Evolutionary conservation across 1,284 basidiomycete species (phyloP).

Genomic region (Hortiboletus rubellus): DNA sequence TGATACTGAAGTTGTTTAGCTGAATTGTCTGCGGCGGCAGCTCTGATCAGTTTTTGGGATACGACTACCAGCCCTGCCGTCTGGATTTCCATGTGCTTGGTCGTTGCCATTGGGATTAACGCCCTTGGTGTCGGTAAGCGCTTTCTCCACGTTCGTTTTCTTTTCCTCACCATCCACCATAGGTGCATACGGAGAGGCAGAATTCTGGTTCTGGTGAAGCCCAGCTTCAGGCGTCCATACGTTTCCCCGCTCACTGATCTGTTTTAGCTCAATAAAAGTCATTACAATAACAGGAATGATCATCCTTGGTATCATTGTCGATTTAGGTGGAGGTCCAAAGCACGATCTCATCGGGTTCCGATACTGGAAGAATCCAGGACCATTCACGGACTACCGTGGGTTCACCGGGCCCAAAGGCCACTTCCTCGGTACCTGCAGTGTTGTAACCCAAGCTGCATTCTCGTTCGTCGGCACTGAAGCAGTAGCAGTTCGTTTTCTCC

Average conservation of each 20-base stretch:
- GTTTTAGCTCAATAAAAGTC: constrained; percentile 43
- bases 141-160: neutral
- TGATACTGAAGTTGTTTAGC: constrained; percentile 33
- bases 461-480: constrained; percentile 62
- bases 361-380: constrained; percentile 50
- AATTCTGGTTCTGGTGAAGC: constrained; percentile 48
- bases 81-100: constrained; percentile 64
- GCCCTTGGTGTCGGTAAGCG: constrained; percentile 47
- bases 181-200: constrained; percentile 53
- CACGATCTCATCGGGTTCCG: constrained; percentile 43
- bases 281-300: constrained; percentile 44
- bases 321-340: constrained; percentile 44
- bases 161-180: neutral
- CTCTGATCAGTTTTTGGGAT: constrained; percentile 63
- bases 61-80: constrained; percentile 53
- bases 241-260: neutral
- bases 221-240: neutral
- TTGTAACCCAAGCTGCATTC: constrained; percentile 44
- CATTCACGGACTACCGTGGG: constrained; percentile 34
- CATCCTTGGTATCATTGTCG: constrained; percentile 44
- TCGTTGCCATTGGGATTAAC: constrained; percentile 65
- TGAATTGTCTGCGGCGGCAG: constrained; percentile 63
- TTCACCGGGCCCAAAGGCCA: constrained; percentile 37
- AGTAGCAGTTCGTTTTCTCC: constrained; percentile 40
- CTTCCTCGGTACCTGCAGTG: constrained; percentile 50